Base-by-base conservation (phyloP, 2,329 filamentous ascomycete genomes). In the Neofusicoccum ribis region DNA sequence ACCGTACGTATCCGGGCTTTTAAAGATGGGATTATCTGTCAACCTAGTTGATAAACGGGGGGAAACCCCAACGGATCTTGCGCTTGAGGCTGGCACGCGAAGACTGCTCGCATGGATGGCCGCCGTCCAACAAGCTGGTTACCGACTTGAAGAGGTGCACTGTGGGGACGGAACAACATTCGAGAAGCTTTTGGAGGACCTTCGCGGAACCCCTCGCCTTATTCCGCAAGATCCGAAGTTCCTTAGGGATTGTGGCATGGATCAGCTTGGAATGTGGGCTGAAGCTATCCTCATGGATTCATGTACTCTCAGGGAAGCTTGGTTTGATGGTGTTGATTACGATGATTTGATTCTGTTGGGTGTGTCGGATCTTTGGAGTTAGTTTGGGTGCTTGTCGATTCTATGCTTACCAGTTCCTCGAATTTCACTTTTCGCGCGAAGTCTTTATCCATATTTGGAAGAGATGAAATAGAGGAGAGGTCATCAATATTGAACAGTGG, bases 1-100 rank as follows among this genome's bases (percentile, higher is more conserved):
- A 31, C 27, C 27, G 27, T 7, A 5, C 6, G 27, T 31, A 31
- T 31, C 27, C 7, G 27, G 3, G 5, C 27, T 31, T 31, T 11
- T 39, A 3, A 12, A 31, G 15, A 14, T 20, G 2, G 52, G 52
- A 4, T 3, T 11, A 6, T 7, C 20, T 15, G 5, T 31, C 15
- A 31, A 58, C 4, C 1, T 5, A 1, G 9, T 12, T 6, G 0
- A 58, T 6, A 0, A 3, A 2, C 0, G 17, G 8, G 20, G 23
- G 15, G 2, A 11, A 5, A 34, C 23, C 12, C 14, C 27, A 23
- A 44, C 39, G 14, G 14, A 44, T 31, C 0, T 2, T 2, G 37
- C 37, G 11, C 9, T 20, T 2, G 0, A 5, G 15, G 17, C 1
- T 3, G 9, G 1, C 3, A 3, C 3, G 15, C 15, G 2, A 12